These are phyloP conservation scores for Tulasnella sp. DNA, from an alignment of 768 basidiomycete species.

Conservation along the genomic window DNA sequence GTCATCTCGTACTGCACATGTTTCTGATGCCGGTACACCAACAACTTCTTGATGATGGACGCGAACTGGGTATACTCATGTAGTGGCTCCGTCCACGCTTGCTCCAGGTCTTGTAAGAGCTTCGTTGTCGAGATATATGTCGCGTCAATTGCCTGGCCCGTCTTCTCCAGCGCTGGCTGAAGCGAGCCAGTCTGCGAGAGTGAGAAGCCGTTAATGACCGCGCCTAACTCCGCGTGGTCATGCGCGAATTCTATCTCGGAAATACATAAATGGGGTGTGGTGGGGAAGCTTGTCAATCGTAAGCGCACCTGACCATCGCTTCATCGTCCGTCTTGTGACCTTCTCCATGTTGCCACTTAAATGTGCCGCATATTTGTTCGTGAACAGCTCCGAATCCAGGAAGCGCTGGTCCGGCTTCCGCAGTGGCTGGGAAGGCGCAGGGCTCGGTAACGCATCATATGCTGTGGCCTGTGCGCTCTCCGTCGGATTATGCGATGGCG, in stretches of 20 bases:
- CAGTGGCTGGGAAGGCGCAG: conserved; percentile 79
- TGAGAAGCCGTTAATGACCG: conserved; percentile 85
- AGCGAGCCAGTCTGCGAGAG: conserved; percentile 64
- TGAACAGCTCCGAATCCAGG: conserved; percentile 91
- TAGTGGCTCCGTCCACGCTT: conserved; percentile 89
- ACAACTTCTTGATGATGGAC: conserved; percentile 83
- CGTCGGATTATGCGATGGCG: conserved; percentile 89
- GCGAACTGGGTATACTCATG: conserved; percentile 96
- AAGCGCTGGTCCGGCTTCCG: conserved; percentile 91
- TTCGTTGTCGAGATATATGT: conserved; percentile 88
- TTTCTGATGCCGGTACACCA: conserved; percentile 94
- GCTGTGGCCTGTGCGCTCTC: conserved; percentile 60
- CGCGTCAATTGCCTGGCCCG: conserved; percentile 89
- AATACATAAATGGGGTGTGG: background rate
- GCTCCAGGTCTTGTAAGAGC: conserved; percentile 85
- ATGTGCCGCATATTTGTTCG: conserved; percentile 89
- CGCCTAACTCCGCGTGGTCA: conserved; percentile 85
- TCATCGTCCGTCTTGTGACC: conserved; percentile 81
- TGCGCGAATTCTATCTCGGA: conserved; percentile 53
- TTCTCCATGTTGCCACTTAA: conserved; percentile 90
- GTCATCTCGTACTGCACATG: conserved; percentile 98
- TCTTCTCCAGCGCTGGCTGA: conserved; percentile 85
- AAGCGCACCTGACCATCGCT: conserved; percentile 81
- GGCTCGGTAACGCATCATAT: conserved; percentile 79
- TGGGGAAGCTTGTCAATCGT: no score